Conservation (phyloP, 768 basidiomycete species). For the Roridomyces roridus region DNA sequence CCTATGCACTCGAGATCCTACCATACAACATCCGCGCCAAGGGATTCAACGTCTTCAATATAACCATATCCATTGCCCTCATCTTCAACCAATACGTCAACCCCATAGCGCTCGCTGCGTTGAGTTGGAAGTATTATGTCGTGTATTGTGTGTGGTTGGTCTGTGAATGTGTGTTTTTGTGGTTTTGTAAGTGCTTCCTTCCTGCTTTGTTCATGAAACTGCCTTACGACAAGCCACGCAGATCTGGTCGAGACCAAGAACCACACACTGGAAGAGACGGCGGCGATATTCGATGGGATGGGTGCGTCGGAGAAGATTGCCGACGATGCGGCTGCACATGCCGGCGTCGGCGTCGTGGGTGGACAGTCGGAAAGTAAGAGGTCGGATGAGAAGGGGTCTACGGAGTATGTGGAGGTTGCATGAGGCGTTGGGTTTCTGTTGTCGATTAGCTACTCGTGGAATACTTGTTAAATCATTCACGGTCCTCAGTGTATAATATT, state of each 20-base stretch:
- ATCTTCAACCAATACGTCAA: slow-evolving; percentile 93
- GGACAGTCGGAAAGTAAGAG: slow-evolving; percentile 1
- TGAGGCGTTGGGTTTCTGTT: too few species aligned
- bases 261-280: slow-evolving; percentile 82
- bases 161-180: slow-evolving; percentile 69
- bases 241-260: slow-evolving; percentile 74
- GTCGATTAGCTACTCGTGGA: too few species aligned
- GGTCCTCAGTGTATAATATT: too few species aligned
- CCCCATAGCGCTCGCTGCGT: slow-evolving; percentile 69
- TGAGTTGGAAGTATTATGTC: slow-evolving; percentile 83
- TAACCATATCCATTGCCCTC: slow-evolving; percentile 76
- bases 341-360: slow-evolving; percentile 27
- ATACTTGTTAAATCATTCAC: too few species aligned
- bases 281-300: slow-evolving; percentile 78
- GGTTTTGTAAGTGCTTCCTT: slow-evolving; percentile 47
- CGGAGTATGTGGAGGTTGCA: too few species aligned
- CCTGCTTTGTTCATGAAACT: not conserved
- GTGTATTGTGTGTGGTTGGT: slow-evolving; percentile 76
- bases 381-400: slow-evolving; percentile 42
- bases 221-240: slow-evolving; percentile 15
- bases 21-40: slow-evolving; percentile 86
- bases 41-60: slow-evolving; percentile 84
- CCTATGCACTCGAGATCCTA: slow-evolving; percentile 89
- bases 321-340: slow-evolving; percentile 25
- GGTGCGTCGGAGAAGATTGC: slow-evolving; percentile 50